Evolutionary conservation across 345 rosid species (phyloP).

Genomic region (Garcia nutans): DNA sequence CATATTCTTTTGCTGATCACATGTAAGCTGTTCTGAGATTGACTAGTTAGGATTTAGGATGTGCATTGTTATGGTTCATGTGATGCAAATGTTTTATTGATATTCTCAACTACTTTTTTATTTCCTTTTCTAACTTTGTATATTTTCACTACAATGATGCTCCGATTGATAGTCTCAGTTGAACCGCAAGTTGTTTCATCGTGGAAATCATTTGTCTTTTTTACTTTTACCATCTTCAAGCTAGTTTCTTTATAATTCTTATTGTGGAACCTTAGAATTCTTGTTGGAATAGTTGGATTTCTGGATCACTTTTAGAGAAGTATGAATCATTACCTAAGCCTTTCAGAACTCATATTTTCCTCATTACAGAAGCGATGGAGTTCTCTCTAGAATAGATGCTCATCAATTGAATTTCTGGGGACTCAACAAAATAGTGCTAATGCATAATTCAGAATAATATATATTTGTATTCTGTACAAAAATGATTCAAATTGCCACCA

Average conservation of each 20-base stretch:
- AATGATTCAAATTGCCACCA: too few species aligned
- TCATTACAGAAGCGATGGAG: background rate
- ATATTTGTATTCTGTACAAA: too few species aligned
- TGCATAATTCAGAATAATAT: background rate
- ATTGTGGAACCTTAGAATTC: background rate
- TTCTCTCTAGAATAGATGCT: background rate
- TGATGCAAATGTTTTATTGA: background rate
- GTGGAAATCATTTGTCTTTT: background rate
- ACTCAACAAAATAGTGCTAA: too few species aligned
- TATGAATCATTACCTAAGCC: background rate
- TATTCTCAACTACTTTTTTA: background rate
- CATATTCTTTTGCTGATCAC: too few species aligned
- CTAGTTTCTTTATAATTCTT: background rate
- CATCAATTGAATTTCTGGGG: background rate
- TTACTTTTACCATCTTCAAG: background rate
- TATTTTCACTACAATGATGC: background rate
- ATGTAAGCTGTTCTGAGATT: background rate
- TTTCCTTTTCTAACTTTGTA: background rate
- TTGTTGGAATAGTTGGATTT: background rate
- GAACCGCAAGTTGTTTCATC: background rate
- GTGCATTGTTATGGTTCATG: background rate
- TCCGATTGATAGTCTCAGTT: background rate
- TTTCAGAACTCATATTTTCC: background rate
- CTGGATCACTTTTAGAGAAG: background rate
- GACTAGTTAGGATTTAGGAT: background rate